Evolutionary conservation across 2,329 filamentous ascomycete genomes (phyloP), one percentile per base, ranked within the genome.

Genomic region (Fusarium sp.): DNA sequence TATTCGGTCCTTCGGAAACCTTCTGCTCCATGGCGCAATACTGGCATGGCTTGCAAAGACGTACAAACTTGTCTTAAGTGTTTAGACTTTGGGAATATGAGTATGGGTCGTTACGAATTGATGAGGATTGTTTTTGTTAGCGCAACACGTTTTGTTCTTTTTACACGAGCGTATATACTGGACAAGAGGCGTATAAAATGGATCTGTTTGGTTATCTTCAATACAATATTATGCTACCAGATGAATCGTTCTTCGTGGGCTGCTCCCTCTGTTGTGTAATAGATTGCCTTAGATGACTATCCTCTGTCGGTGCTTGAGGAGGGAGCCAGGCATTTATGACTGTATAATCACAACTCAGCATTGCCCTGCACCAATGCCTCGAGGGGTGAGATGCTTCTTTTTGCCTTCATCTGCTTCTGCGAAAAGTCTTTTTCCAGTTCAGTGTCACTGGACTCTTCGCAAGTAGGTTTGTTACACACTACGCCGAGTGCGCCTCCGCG

Each of bases 61-160:
- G 20, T 9, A 14, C 7, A 38, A 36, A 34, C 7, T 17, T 33
- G 6, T 33, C 13, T 43, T 17, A 7, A 26, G 20, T 36, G 24
- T 26, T 13, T 13, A 34, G 18, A 20, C 15, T 33, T 14, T n/a
- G 18, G 36, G 10, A 28, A 26, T 31, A 22, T 45, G 11, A n/a
- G 44, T 20, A 61, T 24, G 15, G 53, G 33, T 38, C 36, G 34
- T 48, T 20, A 70, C 24, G 66, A 70, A 36, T 58, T 69, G 44
- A 69, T 36, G 57, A 70, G 31, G 20, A 33, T 22, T 24, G 42
- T 33, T 59, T 9, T 53, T 26, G 31, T 50, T 52, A 49, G 39
- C 42, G 62, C 38, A 44, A 20, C 34, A 49, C 52, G 15, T 43
- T 58, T 40, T 40, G 36, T 40, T 31, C 24, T 42, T 18, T 26